Conservation (phyloP, 352 stramenopile species). For the Globisporangium perplexum region DNA sequence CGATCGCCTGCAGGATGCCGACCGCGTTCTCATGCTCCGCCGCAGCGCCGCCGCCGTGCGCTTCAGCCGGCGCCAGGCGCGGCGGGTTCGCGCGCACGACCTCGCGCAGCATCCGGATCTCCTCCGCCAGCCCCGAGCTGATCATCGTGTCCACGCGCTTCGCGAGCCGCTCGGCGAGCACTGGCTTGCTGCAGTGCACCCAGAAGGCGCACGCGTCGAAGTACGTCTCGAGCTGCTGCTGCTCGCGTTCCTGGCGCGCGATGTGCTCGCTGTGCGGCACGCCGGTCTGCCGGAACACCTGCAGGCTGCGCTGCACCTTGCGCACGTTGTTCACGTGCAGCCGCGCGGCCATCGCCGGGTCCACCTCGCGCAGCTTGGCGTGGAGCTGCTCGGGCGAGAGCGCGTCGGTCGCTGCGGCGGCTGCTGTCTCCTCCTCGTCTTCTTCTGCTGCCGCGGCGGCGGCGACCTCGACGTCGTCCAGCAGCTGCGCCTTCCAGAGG, state of each 20-base stretch:
- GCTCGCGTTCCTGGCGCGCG: conserved; percentile 40
- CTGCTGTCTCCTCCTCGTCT: background rate
- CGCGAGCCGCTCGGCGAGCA: conserved; percentile 57
- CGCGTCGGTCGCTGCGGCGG: background rate
- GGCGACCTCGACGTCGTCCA: conserved; percentile 61
- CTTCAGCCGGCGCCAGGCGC: conserved; percentile 11
- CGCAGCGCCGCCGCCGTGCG: conserved; percentile 3
- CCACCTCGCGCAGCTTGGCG: conserved; percentile 49
- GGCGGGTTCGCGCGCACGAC: conserved; percentile 47
- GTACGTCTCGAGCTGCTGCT: conserved; percentile 43
- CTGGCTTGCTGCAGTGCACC: conserved; percentile 68
- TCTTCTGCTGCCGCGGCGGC: background rate
- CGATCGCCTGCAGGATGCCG: conserved; percentile 85
- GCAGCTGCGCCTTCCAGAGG: conserved; percentile 82
- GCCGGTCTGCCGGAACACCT: conserved; percentile 82
- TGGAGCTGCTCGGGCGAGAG: conserved; percentile 59
- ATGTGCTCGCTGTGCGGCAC: conserved; percentile 68
- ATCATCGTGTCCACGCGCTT: conserved; percentile 83
- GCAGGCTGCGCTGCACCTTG: conserved; percentile 80
- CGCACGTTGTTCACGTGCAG: conserved; percentile 86
- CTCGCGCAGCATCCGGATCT: conserved; percentile 56
- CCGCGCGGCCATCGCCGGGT: conserved; percentile 75
- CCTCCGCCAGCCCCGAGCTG: conserved; percentile 60
- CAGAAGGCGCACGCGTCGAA: conserved; percentile 84
- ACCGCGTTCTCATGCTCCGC: conserved; percentile 30